A percentile compares a stretch with the other conserved stretches of the same genome.
Conservation (phyloP, 2,329 filamentous ascomycete species). For the Colletotrichum zoysiae region DNA sequence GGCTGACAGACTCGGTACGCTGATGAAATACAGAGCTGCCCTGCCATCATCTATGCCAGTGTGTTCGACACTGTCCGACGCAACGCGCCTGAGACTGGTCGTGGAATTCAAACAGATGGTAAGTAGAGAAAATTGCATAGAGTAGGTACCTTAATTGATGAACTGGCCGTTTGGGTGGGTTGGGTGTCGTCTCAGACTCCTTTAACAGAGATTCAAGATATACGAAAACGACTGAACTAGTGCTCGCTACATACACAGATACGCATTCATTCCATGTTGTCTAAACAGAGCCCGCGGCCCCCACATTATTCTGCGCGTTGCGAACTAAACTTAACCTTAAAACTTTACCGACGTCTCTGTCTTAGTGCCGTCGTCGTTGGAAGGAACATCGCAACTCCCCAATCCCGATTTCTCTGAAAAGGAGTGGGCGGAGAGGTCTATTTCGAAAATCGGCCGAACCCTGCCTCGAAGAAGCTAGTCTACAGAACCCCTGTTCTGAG, state of each 20-base stretch:
- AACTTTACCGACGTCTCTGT: background rate
- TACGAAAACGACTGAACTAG: background rate
- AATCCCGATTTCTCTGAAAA: background rate
- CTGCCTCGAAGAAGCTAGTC: conserved; percentile 10
- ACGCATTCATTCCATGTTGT: background rate
- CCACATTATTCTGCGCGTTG: background rate
- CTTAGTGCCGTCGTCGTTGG: conserved; percentile 4
- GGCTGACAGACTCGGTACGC: background rate
- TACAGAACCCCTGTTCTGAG: background rate
- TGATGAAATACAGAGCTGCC: background rate
- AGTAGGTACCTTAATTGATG: background rate
- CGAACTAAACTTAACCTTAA: conserved; percentile 1
- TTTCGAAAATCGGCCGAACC: conserved; percentile 4
- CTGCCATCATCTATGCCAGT: background rate
- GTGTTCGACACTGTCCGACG: too few species aligned
- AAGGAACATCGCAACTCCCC: background rate
- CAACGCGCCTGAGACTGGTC: background rate
- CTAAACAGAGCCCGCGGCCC: background rate
- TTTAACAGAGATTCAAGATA: background rate
- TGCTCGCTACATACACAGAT: background rate
- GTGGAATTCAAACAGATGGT: background rate
- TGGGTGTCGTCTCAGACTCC: background rate
- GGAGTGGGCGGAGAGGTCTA: background rate
- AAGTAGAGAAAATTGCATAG: background rate
- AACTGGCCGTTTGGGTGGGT: background rate